phyloP scores from a whole-genome alignment of 2,329 filamentous ascomycete species.

The Aspergillus sp. region DNA sequence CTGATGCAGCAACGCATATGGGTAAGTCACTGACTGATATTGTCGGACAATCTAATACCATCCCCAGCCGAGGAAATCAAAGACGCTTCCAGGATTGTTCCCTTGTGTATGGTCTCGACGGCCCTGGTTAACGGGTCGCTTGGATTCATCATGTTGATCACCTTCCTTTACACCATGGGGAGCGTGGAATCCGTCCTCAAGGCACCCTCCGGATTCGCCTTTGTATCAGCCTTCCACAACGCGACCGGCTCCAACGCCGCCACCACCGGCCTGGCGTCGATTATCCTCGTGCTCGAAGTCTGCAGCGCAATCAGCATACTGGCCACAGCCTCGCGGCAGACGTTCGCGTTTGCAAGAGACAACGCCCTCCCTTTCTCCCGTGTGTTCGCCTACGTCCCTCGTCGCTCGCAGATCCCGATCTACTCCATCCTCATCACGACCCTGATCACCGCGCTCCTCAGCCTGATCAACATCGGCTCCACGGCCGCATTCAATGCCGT shows the following conservation, averaged over 20 bases:
- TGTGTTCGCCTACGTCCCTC: conserved; percentile 22
- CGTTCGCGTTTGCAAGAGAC: conserved; percentile 39
- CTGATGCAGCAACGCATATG: conserved; percentile 28
- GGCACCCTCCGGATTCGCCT: conserved; percentile 38
- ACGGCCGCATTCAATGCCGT: conserved; percentile 45
- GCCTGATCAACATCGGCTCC: conserved; percentile 45
- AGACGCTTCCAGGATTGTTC: conserved; percentile 40
- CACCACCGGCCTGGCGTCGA: conserved; percentile 39
- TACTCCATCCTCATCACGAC: conserved; percentile 27
- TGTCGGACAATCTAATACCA: conserved; percentile 1
- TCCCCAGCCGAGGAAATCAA: conserved; percentile 42
- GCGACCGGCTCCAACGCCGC: conserved; percentile 36
- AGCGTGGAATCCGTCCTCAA: conserved; percentile 31
- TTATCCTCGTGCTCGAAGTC: conserved; percentile 33
- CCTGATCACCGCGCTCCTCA: conserved; percentile 27
- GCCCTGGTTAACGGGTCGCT: conserved; percentile 40
- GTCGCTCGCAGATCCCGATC: conserved; percentile 32
- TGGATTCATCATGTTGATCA: conserved; percentile 39
- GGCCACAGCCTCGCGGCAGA: conserved; percentile 25
- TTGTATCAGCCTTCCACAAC: conserved; percentile 25
- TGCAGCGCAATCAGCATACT: conserved; percentile 22
- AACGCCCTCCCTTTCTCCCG: conserved; percentile 27
- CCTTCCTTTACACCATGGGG: conserved; percentile 36
- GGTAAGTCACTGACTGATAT: conserved; percentile 9
- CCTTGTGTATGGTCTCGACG: conserved; percentile 40